These are phyloP conservation scores for Cutaneotrichosporon arboriforme DNA, from an alignment of 1,284 basidiomycete species.

Conservation along the genomic window DNA sequence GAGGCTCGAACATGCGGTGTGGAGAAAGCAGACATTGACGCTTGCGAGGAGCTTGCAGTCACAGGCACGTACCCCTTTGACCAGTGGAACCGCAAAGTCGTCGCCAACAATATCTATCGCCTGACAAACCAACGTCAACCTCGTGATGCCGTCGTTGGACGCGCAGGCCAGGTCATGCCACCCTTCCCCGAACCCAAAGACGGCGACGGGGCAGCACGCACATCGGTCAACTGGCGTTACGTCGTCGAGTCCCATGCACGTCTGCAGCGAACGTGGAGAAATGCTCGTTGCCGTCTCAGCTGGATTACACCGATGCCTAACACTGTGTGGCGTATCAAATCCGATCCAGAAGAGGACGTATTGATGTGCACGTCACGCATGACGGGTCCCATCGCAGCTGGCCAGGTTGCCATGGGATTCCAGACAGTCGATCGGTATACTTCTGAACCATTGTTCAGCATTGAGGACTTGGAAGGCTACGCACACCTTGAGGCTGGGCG, in stretches of 20 bases:
- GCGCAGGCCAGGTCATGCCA: not conserved
- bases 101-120: conserved; percentile 5
- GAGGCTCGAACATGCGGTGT: conserved; percentile 19
- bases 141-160: not conserved
- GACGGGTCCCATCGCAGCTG: not conserved
- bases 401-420: conserved; percentile 1
- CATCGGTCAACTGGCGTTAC: conserved; percentile 18
- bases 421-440: conserved; percentile 7
- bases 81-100: conserved; percentile 4
- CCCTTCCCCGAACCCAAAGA: not conserved
- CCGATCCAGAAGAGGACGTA: conserved; percentile 27
- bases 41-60: conserved; percentile 7
- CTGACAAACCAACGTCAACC: not conserved
- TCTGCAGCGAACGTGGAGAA: conserved; percentile 28
- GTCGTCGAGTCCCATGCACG: conserved; percentile 15
- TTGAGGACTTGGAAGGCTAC: conserved; percentile 16
- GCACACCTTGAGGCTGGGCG: conserved; percentile 40
- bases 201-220: not conserved
- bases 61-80: conserved; percentile 6
- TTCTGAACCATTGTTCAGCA: conserved; percentile 25
- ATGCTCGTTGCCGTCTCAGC: conserved; percentile 21
- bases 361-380: conserved; percentile 27
- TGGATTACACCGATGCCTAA: conserved; percentile 29
- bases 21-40: conserved; percentile 14
- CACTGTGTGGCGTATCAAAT: conserved; percentile 39